These are phyloP conservation scores for Nitzschia inconspicua DNA, from an alignment of 108 stramenopile species.

Conservation along the genomic window DNA sequence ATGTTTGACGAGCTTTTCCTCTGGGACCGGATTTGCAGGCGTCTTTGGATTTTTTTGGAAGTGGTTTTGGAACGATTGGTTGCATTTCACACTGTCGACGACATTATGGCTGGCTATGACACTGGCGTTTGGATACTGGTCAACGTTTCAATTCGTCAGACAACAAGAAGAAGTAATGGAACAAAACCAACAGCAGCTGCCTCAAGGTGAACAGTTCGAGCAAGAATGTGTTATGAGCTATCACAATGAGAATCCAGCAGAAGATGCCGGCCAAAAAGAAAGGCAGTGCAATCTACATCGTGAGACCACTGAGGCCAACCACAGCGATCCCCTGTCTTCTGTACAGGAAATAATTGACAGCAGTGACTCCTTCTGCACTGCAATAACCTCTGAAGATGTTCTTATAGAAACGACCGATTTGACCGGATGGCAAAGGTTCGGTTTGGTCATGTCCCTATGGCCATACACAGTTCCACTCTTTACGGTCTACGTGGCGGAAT, in stretches of 20 bases:
- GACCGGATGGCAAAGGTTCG: constrained; percentile 28
- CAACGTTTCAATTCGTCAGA: constrained; percentile 6
- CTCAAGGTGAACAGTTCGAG: not conserved
- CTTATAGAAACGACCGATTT: constrained; percentile 4
- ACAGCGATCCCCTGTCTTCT: not conserved
- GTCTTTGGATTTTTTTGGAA: constrained; percentile 74
- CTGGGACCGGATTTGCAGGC: constrained; percentile 80
- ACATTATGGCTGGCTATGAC: constrained; percentile 22
- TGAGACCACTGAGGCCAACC: not conserved
- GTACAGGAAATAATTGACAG: no score
- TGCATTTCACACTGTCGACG: constrained; percentile 19
- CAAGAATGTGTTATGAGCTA: not conserved
- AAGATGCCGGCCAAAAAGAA: not conserved
- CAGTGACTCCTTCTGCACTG: no score
- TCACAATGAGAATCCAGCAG: not conserved
- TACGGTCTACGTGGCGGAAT: constrained; percentile 75
- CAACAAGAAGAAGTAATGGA: not conserved
- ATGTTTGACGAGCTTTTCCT: constrained; percentile 69
- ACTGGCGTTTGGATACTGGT: constrained; percentile 25
- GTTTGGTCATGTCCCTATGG: constrained; percentile 47
- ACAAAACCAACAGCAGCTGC: not conserved
- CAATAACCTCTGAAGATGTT: not conserved
- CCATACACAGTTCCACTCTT: constrained; percentile 76
- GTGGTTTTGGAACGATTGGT: constrained; percentile 26
- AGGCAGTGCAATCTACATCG: not conserved